Base-by-base conservation (phyloP, 2,329 filamentous ascomycete species). In the Hypoxylon sp. region DNA sequence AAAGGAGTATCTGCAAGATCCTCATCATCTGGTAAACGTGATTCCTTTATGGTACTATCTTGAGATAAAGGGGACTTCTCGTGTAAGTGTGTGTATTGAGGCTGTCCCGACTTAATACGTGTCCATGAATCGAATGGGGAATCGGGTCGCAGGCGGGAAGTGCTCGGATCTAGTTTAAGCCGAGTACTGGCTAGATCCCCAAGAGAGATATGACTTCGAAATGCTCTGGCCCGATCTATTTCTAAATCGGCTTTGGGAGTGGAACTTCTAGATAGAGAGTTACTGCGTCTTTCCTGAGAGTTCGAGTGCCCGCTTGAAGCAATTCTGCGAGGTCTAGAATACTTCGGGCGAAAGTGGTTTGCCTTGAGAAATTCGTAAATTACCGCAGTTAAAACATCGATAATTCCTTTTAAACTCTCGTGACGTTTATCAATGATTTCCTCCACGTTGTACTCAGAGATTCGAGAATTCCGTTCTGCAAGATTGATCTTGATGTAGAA, bases 401-500 rank as follows among this genome's bases (percentile, higher is more conserved):
- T 73, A 1, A 93, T 85, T 1, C 83, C 80, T 26, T 86, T 82
- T n/a, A 93, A 70, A 11, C 81, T 81, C 42, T 81, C 83, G 0
- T 82, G 78, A 29, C 83, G 81, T 11, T 85, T 82, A 58, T 85
- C 81, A 1, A 87, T 76, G 11, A 85, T 61, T 17, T 80, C 78
- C n/a, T 83, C 79, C 1, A 78, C 29, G n/a, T 80, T 78, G 1
- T 62, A 55, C 14, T 74, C 67, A 10, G 63, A 57, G 17, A 61
- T 50, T 51, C 59, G 22, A 60, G 60, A 63, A 10, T 13, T 51
- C 26, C 47, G 37, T 19, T 68, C 66, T 9, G 44, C 63, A 42
- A 86, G 74, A 1, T 84, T 81, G 37, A 97, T 87, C 29, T 88
- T 88, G n/a, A 98, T 81, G 73, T 90, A 92, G 74, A 97, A 98